A percentile compares a stretch with the other conserved stretches of the same genome.
Evolutionary conservation across 148 eudicot genomes (phyloP).

Genomic region (Vaccinium macrocarpon): DNA sequence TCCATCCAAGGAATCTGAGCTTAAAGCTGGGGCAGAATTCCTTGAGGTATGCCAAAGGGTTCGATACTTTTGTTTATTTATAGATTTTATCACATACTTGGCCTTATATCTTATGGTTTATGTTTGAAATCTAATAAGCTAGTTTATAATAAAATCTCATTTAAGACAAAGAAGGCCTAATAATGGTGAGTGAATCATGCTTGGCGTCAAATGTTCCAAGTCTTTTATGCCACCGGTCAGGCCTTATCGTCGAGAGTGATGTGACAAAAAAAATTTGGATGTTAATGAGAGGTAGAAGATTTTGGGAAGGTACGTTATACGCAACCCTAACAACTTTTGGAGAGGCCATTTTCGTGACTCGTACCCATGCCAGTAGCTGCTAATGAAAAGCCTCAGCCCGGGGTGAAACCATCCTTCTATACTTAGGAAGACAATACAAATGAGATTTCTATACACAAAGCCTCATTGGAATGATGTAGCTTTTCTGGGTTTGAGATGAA

Average conservation of each 20-base stretch:
- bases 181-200: no score
- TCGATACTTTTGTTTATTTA: not conserved
- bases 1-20: slow-evolving; percentile 43
- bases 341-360: not conserved
- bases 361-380: not conserved
- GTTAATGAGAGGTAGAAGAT: not conserved
- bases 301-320: not conserved
- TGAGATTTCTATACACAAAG: not conserved
- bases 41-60: slow-evolving; percentile 44
- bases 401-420: not conserved
- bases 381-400: not conserved
- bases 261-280: not conserved
- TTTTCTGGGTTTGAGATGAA: not conserved
- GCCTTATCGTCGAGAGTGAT: not conserved
- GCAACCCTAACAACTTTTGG: not conserved
- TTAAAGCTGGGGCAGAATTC: slow-evolving; percentile 59
- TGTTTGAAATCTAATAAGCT: not conserved
- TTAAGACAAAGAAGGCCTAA: no score
- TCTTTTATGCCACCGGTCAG: no score
- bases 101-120: not conserved
- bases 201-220: no score
- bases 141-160: not conserved
- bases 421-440: not conserved
- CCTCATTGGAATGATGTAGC: not conserved
- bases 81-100: not conserved